phyloP scores from a whole-genome alignment of 768 basidiomycete genomes.

The Naematelia encephala region DNA sequence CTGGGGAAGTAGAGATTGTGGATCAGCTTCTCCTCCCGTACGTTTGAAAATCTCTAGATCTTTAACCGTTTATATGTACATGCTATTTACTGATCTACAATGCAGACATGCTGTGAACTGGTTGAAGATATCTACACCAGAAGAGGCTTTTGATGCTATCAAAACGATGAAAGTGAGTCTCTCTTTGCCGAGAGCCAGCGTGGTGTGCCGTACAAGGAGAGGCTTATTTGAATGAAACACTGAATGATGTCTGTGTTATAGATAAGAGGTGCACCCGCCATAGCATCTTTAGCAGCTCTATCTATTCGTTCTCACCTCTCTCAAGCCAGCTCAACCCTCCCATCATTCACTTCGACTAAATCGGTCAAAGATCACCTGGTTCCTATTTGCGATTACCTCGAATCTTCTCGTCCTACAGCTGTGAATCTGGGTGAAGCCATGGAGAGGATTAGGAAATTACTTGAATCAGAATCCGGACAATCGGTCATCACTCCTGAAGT shows the following conservation, averaged over 20 bases:
- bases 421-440: slow-evolving; percentile 90
- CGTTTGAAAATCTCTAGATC: no score
- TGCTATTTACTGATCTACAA: slow-evolving; percentile 43
- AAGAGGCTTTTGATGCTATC: slow-evolving; percentile 89
- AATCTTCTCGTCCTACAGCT: slow-evolving; percentile 88
- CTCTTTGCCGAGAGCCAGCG: background rate
- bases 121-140: slow-evolving; percentile 60
- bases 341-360: slow-evolving; percentile 54
- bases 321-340: slow-evolving; percentile 28
- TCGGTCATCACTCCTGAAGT: slow-evolving; percentile 47
- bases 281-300: slow-evolving; percentile 84
- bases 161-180: slow-evolving; percentile 81
- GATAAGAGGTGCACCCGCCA: slow-evolving; percentile 92
- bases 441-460: slow-evolving; percentile 60
- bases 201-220: background rate
- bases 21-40: slow-evolving; percentile 81
- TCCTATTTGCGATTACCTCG: slow-evolving; percentile 66
- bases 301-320: slow-evolving; percentile 66
- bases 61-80: no score
- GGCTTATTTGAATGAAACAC: no score
- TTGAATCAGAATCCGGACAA: slow-evolving; percentile 47
- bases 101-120: slow-evolving; percentile 53
- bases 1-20: slow-evolving; percentile 71
- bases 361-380: slow-evolving; percentile 60
- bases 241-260: slow-evolving; percentile 35